phyloP scores from a whole-genome alignment of 306 rosid genomes.

The Prinsepia uniflora region DNA sequence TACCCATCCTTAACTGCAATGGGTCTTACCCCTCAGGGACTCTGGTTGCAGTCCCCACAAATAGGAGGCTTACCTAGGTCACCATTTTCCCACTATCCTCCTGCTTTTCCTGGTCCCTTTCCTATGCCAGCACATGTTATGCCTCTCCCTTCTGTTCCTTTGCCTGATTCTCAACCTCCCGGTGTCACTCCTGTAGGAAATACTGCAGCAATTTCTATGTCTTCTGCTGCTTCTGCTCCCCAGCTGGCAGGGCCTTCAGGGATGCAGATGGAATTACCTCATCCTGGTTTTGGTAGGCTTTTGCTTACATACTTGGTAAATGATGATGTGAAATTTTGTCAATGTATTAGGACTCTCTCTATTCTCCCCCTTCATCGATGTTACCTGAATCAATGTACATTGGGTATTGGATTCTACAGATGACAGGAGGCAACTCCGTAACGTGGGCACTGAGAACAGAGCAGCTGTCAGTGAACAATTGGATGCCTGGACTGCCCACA shows the following conservation, averaged over 20 bases:
- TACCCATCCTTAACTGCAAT: slow-evolving; percentile 55
- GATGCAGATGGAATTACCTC: slow-evolving; percentile 44
- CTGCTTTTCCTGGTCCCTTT: slow-evolving; percentile 62
- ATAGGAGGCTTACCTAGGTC: slow-evolving; percentile 62
- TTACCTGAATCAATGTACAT: not conserved
- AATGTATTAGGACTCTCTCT: not conserved
- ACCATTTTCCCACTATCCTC: slow-evolving; percentile 59
- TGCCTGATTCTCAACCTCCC: slow-evolving; percentile 90
- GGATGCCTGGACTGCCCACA: slow-evolving; percentile 94
- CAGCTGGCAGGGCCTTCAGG: slow-evolving; percentile 42
- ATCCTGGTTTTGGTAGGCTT: slow-evolving; percentile 50
- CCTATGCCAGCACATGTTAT: slow-evolving; percentile 62
- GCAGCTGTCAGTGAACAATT: slow-evolving; percentile 42
- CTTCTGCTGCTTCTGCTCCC: slow-evolving; percentile 36
- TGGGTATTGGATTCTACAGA: slow-evolving; percentile 45
- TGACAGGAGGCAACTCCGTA: slow-evolving; percentile 39
- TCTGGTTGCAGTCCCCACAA: slow-evolving; percentile 78
- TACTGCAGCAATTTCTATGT: slow-evolving; percentile 20
- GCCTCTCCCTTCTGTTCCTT: slow-evolving; percentile 57
- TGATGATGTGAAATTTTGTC: not conserved
- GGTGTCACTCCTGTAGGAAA: slow-evolving; percentile 74
- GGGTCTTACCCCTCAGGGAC: slow-evolving; percentile 63
- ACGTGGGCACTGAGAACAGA: slow-evolving; percentile 30
- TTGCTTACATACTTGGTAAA: slow-evolving; percentile 13
- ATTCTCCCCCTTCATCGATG: not conserved